phyloP scores from a whole-genome alignment of 2,329 filamentous ascomycete species.

The Alternaria burnsii region DNA sequence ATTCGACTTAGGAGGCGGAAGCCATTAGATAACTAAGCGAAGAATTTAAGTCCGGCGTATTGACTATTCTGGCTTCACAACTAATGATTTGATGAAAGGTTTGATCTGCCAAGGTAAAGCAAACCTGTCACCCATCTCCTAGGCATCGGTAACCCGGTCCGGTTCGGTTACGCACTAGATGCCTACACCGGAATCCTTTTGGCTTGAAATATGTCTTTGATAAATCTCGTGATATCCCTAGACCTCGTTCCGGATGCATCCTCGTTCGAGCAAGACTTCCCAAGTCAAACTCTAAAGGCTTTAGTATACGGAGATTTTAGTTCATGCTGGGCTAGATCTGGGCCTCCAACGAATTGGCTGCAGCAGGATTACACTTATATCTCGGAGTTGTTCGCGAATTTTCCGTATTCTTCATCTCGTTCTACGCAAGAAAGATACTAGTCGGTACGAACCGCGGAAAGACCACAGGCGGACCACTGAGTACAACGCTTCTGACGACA shows the following conservation, averaged over 20 bases:
- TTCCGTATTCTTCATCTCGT: neutral
- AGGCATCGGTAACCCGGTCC: constrained; percentile 5
- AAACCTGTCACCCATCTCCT: neutral
- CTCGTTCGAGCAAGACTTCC: neutral
- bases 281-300: neutral
- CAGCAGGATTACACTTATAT: neutral
- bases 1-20: too few relatives aligned
- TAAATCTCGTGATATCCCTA: neutral
- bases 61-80: too few relatives aligned
- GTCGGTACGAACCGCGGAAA: neutral
- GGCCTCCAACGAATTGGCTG: neutral
- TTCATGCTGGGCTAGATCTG: neutral
- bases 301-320: neutral
- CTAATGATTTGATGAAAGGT: too few relatives aligned
- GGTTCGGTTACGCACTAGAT: neutral
- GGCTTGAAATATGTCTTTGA: neutral
- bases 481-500: neutral
- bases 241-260: neutral
- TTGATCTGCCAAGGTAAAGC: neutral
- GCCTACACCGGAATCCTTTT: neutral
- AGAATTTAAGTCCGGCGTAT: too few relatives aligned
- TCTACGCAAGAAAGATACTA: neutral
- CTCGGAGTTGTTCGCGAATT: neutral
- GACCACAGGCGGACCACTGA: neutral
- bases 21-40: too few relatives aligned